Evolutionary conservation across 1,284 basidiomycete genomes (phyloP).

Genomic region (Trametes pubescens): DNA sequence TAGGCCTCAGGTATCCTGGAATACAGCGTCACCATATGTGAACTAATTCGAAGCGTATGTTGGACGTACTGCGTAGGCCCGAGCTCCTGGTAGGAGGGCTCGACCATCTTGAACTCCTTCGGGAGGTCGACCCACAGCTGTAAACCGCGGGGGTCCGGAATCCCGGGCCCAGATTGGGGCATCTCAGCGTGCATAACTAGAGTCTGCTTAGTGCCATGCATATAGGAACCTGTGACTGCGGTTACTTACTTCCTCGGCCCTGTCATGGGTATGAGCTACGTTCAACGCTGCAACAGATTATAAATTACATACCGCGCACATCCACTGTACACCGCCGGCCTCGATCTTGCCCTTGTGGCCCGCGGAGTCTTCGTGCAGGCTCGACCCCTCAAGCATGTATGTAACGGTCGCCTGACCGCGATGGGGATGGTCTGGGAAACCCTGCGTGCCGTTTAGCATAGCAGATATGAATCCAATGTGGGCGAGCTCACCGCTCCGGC

Average conservation of each 20-base stretch:
- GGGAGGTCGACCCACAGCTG: conserved; percentile 97
- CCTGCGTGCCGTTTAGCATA: conserved; percentile 43
- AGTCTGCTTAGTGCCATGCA: conserved; percentile 2
- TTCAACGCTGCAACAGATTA: not conserved
- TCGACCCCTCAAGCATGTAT: conserved; percentile 89
- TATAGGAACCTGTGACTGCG: not conserved
- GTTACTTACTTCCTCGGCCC: conserved; percentile 53
- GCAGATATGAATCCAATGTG: not conserved
- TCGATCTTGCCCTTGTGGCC: conserved; percentile 87
- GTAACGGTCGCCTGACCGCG: conserved; percentile 90
- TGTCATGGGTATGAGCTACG: conserved; percentile 16
- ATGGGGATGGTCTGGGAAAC: conserved; percentile 89
- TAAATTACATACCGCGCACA: conserved; percentile 78
- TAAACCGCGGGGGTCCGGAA: conserved; percentile 78
- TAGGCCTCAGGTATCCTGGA: conserved; percentile 75
- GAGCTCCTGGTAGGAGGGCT: conserved; percentile 83
- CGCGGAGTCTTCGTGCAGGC: conserved; percentile 91
- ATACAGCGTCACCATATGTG: not conserved
- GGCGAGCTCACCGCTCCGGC: conserved; percentile 61
- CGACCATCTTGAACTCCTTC: conserved; percentile 85
- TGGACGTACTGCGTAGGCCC: conserved; percentile 61
- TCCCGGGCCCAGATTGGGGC: conserved; percentile 79
- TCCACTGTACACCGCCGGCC: conserved; percentile 93
- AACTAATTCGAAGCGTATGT: too few species aligned
- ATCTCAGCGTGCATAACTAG: conserved; percentile 88